These are phyloP conservation scores for Apiospora pterosperma DNA, from an alignment of 2,329 filamentous ascomycete genomes.

Conservation along the genomic window DNA sequence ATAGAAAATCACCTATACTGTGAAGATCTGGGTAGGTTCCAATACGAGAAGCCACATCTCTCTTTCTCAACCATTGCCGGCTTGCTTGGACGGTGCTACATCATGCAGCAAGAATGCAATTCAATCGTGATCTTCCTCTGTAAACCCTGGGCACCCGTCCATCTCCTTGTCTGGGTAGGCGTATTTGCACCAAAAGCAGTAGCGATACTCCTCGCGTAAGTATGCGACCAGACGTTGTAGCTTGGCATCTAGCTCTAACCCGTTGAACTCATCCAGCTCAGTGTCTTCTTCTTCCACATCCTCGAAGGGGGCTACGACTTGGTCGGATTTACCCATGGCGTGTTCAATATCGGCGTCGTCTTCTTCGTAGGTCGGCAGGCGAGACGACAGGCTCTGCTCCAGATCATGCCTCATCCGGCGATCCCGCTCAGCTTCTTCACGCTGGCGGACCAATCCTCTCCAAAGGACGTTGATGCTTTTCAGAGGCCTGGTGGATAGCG, in stretches of 20 bases:
- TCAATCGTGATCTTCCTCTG: conserved; percentile 76
- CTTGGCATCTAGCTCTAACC: conserved; percentile 62
- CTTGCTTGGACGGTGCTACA: background rate
- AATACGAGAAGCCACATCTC: background rate
- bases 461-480: conserved; percentile 75
- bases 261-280: conserved; percentile 78
- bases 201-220: conserved; percentile 68
- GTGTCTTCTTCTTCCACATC: conserved; percentile 74
- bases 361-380: conserved; percentile 59
- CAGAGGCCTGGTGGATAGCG: conserved; percentile 48
- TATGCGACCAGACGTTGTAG: conserved; percentile 64
- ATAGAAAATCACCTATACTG: background rate
- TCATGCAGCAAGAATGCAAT: background rate
- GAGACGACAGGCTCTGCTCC: conserved; percentile 57
- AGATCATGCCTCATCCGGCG: conserved; percentile 62
- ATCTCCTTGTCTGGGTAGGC: conserved; percentile 69
- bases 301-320: conserved; percentile 57
- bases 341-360: conserved; percentile 66
- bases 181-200: conserved; percentile 97
- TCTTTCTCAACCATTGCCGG: background rate
- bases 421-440: conserved; percentile 69
- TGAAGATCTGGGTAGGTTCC: background rate
- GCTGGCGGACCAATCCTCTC: conserved; percentile 67
- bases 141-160: conserved; percentile 85
- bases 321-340: conserved; percentile 59